Base-by-base conservation (phyloP, 306 rosid genomes). In the Aeschynomene evenia region DNA sequence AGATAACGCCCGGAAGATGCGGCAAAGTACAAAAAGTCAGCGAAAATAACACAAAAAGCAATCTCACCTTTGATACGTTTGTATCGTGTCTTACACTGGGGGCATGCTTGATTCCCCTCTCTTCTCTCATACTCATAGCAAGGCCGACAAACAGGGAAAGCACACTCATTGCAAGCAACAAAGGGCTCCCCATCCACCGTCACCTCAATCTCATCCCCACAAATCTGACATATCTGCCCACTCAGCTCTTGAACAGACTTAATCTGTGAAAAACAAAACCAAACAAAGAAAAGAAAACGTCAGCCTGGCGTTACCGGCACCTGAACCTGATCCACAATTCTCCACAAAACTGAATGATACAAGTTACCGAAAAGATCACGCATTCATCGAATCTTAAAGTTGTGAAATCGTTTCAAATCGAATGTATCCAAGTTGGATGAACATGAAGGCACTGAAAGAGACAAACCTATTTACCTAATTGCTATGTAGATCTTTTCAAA, bases 81-180 rank as follows among this genome's bases (percentile, higher is more conserved):
- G 85, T 82, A 91, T 84, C 94, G 68, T 45, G 96, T 91, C 84
- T 91, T 91, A 69, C 97, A 91, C 86, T 89, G 97, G 6, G 97
- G 97, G 66, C 97, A 91, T 49, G 91, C 89, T 70, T 91, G 88
- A 78, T 87, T 91, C 42, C 97, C 97, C 78, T 91, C 94, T 19
- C 90, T 67, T 64, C 97, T 79, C 72, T 91, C 97, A 23, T 91
- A 91, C 72, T 91, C 96, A 19, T 87, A 91, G 77, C 97, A 91
- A 46, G 88, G 91, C 72, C 91, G 84, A 42, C 97, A 91, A 51
- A 91, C 91, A 5, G 97, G 97, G 80, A 91, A 89, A 48, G 97
- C 97, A 84, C 97, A 87, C 71, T 91, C 97, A 18, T 91, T 91
- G 86, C 97, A 89, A 19, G 97, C 97, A 82, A 91, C 97, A 79